Evolutionary conservation across 192 early-diverging fungal genomes (phyloP).

Genomic region (Podila clonocystis): DNA sequence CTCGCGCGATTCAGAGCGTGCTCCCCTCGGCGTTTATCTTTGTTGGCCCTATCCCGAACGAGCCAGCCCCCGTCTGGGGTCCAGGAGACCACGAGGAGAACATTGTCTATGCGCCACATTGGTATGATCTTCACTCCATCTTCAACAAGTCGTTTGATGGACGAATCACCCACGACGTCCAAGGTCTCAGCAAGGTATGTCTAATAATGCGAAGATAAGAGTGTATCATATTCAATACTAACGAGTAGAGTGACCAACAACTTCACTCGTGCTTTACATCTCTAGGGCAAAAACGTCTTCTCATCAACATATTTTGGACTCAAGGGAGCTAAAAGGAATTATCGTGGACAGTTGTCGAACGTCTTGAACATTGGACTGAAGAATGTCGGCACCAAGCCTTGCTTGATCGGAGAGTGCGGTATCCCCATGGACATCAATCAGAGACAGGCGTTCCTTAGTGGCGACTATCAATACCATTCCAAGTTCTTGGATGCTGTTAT

Average conservation of each 20-base stretch:
- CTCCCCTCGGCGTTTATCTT: constrained; percentile 67
- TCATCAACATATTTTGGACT: constrained; percentile 82
- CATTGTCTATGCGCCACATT: constrained; percentile 84
- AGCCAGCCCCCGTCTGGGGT: constrained; percentile 61
- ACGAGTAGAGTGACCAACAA: constrained; percentile 2
- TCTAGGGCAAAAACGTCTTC: constrained; percentile 77
- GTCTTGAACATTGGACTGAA: constrained; percentile 65
- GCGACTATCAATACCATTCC: constrained; percentile 77
- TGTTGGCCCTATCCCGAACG: constrained; percentile 87
- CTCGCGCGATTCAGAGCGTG: constrained; percentile 66
- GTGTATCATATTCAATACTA: neutral
- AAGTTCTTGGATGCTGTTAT: constrained; percentile 84
- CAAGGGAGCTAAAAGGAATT: constrained; percentile 79
- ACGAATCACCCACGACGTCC: constrained; percentile 84
- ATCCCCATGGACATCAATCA: constrained; percentile 91
- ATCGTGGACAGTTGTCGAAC: constrained; percentile 75
- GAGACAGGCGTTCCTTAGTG: constrained; percentile 71
- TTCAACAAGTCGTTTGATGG: constrained; percentile 79
- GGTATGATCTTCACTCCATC: constrained; percentile 86
- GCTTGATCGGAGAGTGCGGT: constrained; percentile 83
- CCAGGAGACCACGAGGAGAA: constrained; percentile 61
- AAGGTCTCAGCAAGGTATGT: constrained; percentile 71
- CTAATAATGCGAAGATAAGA: no score
- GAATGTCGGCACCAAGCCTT: constrained; percentile 71
- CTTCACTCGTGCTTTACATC: constrained; percentile 5